Evolutionary conservation across 2,329 filamentous ascomycete genomes (phyloP).

Genomic region (Trichoderma sp.): DNA sequence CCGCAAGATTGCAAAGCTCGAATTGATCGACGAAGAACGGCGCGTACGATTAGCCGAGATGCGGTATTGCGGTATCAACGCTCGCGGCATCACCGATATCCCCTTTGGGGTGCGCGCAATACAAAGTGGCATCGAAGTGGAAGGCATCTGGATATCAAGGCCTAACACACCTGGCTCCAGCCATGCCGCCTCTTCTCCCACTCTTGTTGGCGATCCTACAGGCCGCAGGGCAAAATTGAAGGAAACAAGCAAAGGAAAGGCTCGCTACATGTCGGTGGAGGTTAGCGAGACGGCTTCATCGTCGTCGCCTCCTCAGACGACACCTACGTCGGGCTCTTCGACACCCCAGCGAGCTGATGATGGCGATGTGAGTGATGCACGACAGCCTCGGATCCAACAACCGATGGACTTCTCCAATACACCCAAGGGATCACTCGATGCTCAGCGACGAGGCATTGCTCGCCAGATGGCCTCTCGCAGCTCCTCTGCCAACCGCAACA

Average conservation of each 20-base stretch:
- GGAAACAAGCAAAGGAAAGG: constrained; percentile 34
- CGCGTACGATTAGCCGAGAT: constrained; percentile 57
- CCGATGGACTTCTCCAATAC: not conserved
- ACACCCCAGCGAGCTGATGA: not conserved
- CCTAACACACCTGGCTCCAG: constrained; percentile 47
- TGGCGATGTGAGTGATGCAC: not conserved
- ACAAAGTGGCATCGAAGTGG: constrained; percentile 79
- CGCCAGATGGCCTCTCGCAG: constrained; percentile 17
- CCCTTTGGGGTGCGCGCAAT: constrained; percentile 88
- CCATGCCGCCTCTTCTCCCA: constrained; percentile 35
- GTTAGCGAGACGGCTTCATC: not conserved
- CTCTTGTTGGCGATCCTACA: constrained; percentile 31
- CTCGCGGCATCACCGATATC: constrained; percentile 58
- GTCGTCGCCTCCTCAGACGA: constrained; percentile 1
- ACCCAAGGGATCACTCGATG: not conserved
- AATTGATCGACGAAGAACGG: constrained; percentile 69
- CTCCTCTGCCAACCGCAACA: constrained; percentile 20
- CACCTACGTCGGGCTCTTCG: not conserved
- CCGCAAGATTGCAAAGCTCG: constrained; percentile 58
- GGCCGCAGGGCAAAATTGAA: constrained; percentile 30
- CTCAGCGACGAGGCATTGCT: constrained; percentile 7
- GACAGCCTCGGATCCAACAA: not conserved
- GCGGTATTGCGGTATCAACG: constrained; percentile 56
- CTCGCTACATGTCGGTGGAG: constrained; percentile 13
- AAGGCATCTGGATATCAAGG: constrained; percentile 78